Evolutionary conservation across 2,329 filamentous ascomycete species (phyloP).

Genomic region (Verticillium albo-atrum): DNA sequence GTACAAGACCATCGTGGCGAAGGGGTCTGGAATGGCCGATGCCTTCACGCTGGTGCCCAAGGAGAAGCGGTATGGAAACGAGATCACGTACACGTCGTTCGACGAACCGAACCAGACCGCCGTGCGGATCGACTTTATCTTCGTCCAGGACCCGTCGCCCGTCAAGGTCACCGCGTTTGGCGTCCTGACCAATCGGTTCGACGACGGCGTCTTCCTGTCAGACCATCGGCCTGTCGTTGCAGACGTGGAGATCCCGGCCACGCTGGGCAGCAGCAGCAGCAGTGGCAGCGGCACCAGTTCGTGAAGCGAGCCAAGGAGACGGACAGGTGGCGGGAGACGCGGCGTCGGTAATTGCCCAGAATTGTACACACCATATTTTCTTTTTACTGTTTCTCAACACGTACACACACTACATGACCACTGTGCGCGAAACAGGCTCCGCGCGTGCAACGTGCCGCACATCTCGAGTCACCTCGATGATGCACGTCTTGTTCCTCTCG

Average conservation of each 20-base stretch:
- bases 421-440: neutral
- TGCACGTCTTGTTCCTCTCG: slow-evolving; percentile 1
- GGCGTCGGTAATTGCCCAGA: neutral
- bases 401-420: too few relatives aligned
- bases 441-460: slow-evolving; percentile 5
- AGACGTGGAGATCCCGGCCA: slow-evolving; percentile 14
- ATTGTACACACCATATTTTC: neutral
- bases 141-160: slow-evolving; percentile 15
- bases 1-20: slow-evolving; percentile 19
- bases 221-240: slow-evolving; percentile 26
- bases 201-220: slow-evolving; percentile 25
- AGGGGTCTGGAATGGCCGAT: slow-evolving; percentile 16
- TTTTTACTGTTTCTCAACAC: neutral
- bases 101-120: slow-evolving; percentile 4
- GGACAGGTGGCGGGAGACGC: neutral
- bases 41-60: slow-evolving; percentile 16
- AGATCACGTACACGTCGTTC: slow-evolving; percentile 25
- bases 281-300: too few relatives aligned
- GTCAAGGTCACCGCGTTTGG: slow-evolving; percentile 19
- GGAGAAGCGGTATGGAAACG: slow-evolving; percentile 16
- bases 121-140: slow-evolving; percentile 24
- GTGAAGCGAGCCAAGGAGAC: neutral
- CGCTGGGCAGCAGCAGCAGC: neutral
- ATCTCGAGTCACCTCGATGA: slow-evolving; percentile 2
- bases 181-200: slow-evolving; percentile 18